Percentiles rank a stretch among this genome's conserved stretches.
Evolutionary conservation across 2,329 filamentous ascomycete species (phyloP).

Genomic region (Beauveria australis): DNA sequence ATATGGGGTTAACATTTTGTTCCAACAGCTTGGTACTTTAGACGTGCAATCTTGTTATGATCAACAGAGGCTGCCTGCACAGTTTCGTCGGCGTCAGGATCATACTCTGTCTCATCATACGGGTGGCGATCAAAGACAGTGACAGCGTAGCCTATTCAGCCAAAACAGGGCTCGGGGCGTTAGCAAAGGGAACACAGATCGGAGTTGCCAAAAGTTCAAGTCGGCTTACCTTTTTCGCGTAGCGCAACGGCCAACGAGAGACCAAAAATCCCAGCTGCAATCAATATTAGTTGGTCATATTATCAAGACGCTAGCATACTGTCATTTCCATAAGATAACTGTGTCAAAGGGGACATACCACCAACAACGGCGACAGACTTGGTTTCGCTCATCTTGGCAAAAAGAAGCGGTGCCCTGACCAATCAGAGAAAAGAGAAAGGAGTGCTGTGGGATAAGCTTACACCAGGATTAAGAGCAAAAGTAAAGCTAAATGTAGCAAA

Average conservation of each 20-base stretch:
- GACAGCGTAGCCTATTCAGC: conserved; percentile 9
- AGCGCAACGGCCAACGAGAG: conserved; percentile 18
- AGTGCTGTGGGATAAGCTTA: not conserved
- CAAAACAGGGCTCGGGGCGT: not conserved
- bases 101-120: conserved; percentile 17
- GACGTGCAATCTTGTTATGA: conserved; percentile 19
- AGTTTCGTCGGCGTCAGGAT: conserved; percentile 11
- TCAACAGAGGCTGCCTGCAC: conserved; percentile 19
- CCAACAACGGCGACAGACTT: conserved; percentile 14
- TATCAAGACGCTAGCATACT: not conserved
- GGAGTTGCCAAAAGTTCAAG: not conserved
- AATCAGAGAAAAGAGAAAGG: not conserved
- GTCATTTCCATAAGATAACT: not conserved
- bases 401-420: not conserved
- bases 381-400: conserved; percentile 1
- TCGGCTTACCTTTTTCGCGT: conserved; percentile 15
- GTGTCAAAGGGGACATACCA: conserved; percentile 1
- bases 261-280: conserved; percentile 19
- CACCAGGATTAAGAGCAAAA: not conserved
- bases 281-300: not conserved
- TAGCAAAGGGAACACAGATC: not conserved
- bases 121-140: conserved; percentile 17
- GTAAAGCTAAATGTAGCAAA: not conserved
- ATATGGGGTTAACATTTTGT: not conserved
- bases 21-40: not conserved